These are phyloP conservation scores for Chlorella ohadii DNA, from an alignment of 139 green algal genomes.

Conservation along the genomic window DNA sequence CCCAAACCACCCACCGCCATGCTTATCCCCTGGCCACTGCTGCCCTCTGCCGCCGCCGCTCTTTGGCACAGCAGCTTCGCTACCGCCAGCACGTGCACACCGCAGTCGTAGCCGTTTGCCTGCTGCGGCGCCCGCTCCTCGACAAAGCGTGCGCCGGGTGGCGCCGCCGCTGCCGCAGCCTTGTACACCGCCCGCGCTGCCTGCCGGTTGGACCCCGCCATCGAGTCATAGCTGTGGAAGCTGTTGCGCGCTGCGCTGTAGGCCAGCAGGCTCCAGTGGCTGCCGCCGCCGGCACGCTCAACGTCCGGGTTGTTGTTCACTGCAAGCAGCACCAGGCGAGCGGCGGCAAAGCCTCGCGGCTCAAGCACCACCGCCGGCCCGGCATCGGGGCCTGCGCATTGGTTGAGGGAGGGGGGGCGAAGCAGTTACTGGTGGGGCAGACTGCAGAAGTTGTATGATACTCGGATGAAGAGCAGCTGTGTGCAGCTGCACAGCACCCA, in stretches of 20 bases:
- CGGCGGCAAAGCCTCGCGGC: not conserved
- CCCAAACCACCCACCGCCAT: not conserved
- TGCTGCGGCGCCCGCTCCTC: slow-evolving; percentile 53
- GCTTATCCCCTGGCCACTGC: slow-evolving; percentile 6
- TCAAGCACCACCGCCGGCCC: not conserved
- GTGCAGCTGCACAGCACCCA: no score
- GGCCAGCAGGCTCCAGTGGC: slow-evolving; percentile 69
- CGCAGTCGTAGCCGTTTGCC: slow-evolving; percentile 78
- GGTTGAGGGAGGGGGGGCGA: no score
- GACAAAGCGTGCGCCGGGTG: not conserved
- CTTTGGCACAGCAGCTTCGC: slow-evolving; percentile 38
- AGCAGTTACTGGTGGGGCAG: no score
- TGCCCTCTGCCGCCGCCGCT: not conserved
- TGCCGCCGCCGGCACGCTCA: slow-evolving; percentile 49
- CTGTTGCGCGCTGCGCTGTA: slow-evolving; percentile 41
- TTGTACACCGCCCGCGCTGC: slow-evolving; percentile 26
- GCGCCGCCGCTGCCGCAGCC: not conserved
- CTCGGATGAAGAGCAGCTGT: no score
- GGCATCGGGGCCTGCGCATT: not conserved
- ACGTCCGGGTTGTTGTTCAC: slow-evolving; percentile 79
- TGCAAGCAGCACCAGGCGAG: slow-evolving; percentile 63
- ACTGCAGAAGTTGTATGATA: no score
- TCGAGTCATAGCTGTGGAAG: slow-evolving; percentile 72
- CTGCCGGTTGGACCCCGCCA: slow-evolving; percentile 36
- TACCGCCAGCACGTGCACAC: slow-evolving; percentile 69